phyloP scores from a whole-genome alignment of 2,329 filamentous ascomycete genomes.

The Thielaviopsis musarum region DNA sequence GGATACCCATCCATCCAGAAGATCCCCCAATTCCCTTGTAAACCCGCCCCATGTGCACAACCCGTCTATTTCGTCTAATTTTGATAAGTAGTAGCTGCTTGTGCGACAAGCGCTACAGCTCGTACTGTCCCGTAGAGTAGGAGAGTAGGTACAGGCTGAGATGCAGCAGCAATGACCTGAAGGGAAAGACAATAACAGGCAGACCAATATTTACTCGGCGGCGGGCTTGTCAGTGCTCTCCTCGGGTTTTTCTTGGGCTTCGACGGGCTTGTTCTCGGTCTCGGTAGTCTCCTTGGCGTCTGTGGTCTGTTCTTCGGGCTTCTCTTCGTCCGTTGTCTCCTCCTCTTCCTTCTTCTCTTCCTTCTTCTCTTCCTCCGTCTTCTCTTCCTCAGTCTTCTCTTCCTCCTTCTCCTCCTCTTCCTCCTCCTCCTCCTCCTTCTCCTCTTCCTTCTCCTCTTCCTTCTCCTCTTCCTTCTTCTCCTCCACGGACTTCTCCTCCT shows the following conservation, averaged over 20 bases:
- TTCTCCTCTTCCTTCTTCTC: neutral
- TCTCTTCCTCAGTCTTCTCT: neutral
- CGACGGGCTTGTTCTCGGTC: neutral
- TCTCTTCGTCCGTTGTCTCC: conserved; percentile 11
- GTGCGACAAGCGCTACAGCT: too few species aligned
- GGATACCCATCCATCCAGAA: too few species aligned
- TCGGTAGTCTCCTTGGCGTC: neutral
- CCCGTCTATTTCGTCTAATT: too few species aligned
- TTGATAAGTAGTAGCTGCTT: too few species aligned
- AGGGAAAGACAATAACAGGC: too few species aligned
- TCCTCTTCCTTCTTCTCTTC: conserved; percentile 13
- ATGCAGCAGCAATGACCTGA: too few species aligned
- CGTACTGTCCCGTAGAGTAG: too few species aligned
- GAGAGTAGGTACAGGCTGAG: too few species aligned
- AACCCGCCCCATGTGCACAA: too few species aligned
- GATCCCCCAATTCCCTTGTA: too few species aligned
- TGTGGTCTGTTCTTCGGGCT: neutral
- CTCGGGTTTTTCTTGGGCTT: neutral
- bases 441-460: neutral
- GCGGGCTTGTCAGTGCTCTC: neutral
- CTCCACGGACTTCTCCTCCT: conserved; percentile 13
- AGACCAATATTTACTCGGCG: neutral
- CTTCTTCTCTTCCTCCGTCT: conserved; percentile 1
- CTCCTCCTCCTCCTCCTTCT: neutral
- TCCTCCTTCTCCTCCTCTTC: conserved; percentile 6